These are phyloP conservation scores for Psophocarpus tetragonolobus DNA, from an alignment of 306 rosid species.

Conservation along the genomic window DNA sequence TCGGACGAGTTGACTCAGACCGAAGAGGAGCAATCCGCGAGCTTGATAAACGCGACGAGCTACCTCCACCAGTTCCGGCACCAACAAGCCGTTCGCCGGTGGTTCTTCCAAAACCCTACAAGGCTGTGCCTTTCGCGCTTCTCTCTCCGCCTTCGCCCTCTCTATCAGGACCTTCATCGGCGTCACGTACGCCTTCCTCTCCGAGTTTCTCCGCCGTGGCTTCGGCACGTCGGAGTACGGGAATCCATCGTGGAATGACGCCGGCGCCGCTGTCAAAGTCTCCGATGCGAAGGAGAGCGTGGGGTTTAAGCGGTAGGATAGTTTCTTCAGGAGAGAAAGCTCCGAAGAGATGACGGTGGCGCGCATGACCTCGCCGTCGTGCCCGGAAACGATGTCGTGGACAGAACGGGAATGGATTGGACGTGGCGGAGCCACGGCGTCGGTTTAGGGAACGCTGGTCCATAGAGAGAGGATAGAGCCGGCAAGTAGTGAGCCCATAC, in stretches of 20 bases:
- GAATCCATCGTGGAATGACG: not conserved
- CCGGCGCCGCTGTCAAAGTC: conserved; percentile 8
- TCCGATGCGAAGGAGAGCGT: conserved; percentile 36
- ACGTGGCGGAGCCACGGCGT: conserved; percentile 3
- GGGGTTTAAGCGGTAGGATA: conserved; percentile 23
- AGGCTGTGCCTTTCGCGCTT: conserved; percentile 62
- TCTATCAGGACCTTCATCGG: conserved; percentile 77
- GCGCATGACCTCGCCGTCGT: conserved; percentile 34
- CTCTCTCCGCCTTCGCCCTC: conserved; percentile 68
- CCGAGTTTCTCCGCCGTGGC: conserved; percentile 50
- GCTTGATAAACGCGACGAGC: conserved; percentile 70
- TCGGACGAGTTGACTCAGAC: conserved; percentile 52
- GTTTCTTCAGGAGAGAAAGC: conserved; percentile 31
- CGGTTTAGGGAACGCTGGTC: not conserved
- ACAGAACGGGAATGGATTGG: not conserved
- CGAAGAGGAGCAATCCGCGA: conserved; percentile 46
- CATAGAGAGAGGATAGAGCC: not conserved
- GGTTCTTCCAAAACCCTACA: conserved; percentile 62
- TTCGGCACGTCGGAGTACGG: conserved; percentile 62
- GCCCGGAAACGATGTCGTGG: not conserved
- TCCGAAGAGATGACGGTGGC: conserved; percentile 9
- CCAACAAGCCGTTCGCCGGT: conserved; percentile 75
- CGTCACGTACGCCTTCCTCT: conserved; percentile 72
- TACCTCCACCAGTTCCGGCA: conserved; percentile 69
- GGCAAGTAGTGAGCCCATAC: not conserved